These are phyloP conservation scores for Pistacia integerrima DNA, from an alignment of 345 rosid species.

Conservation along the genomic window DNA sequence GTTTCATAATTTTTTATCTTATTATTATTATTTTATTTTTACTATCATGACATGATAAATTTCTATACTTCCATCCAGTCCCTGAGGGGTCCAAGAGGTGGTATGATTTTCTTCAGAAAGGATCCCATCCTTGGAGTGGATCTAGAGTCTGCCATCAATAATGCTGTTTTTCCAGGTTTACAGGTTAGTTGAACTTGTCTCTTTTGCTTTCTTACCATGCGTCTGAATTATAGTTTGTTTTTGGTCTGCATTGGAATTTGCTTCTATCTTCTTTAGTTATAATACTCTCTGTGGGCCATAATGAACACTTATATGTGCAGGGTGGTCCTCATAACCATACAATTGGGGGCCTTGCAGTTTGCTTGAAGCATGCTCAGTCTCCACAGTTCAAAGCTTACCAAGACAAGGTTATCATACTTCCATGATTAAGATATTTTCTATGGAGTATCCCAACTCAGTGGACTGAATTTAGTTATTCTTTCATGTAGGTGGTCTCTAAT, in stretches of 20 bases:
- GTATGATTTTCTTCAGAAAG: conserved; percentile 92
- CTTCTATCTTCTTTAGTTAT: not conserved
- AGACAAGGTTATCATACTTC: conserved; percentile 52
- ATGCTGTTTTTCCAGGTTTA: conserved; percentile 94
- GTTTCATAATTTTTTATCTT: not conserved
- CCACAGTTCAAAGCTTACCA: conserved; percentile 75
- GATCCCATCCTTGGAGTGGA: conserved; percentile 83
- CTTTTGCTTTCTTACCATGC: not conserved
- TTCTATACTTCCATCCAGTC: conserved; percentile 48
- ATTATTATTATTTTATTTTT: not conserved
- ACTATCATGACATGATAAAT: conserved; percentile 8
- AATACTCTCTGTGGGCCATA: not conserved
- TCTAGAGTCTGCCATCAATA: conserved; percentile 80
- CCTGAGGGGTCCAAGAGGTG: conserved; percentile 97
- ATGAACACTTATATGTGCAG: conserved; percentile 36
- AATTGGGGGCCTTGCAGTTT: conserved; percentile 87
- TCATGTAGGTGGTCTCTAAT: conserved; percentile 71
- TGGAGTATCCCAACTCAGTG: not conserved
- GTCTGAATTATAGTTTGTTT: not conserved
- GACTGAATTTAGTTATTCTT: not conserved
- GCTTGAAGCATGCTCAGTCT: conserved; percentile 82
- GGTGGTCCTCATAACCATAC: conserved; percentile 99
- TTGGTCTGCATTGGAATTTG: conserved; percentile 1
- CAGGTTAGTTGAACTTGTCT: conserved; percentile 51
- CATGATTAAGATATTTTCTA: not conserved